Percentiles rank a stretch among this genome's conserved stretches.
Conservation (phyloP, 2,329 filamentous ascomycete genomes). For the Lecanoromycetidae sp. region DNA sequence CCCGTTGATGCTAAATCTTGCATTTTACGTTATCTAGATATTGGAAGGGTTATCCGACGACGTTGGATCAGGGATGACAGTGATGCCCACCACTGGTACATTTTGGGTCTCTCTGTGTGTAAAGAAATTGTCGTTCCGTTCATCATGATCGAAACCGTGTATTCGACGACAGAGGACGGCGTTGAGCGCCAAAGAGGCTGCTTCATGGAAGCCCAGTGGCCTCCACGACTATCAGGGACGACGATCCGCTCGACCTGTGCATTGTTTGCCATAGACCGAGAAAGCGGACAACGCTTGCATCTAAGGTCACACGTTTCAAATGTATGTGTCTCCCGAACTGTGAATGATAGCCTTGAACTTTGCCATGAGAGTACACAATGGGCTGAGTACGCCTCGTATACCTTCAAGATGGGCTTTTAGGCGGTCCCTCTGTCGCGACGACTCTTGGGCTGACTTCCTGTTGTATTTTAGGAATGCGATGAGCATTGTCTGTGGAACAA, state of each 20-base stretch:
- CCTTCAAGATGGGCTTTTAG: too few relatives aligned
- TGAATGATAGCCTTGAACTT: too few relatives aligned
- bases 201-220: neutral
- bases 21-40: neutral
- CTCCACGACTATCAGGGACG: neutral
- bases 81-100: neutral
- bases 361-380: too few relatives aligned
- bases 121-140: neutral
- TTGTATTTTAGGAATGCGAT: neutral
- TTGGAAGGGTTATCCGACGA: neutral
- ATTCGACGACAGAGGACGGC: neutral
- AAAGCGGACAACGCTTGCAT: neutral
- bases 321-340: too few relatives aligned
- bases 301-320: too few relatives aligned
- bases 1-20: neutral
- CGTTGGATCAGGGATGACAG: neutral
- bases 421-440: too few relatives aligned
- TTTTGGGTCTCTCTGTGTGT: neutral
- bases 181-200: too few relatives aligned
- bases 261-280: neutral
- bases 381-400: too few relatives aligned
- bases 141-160: neutral
- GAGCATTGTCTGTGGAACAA: neutral
- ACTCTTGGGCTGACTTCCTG: too few relatives aligned
- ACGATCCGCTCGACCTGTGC: neutral